Evolutionary conservation across 148 eudicot genomes (phyloP).

Genomic region (Persicaria tinctoria): DNA sequence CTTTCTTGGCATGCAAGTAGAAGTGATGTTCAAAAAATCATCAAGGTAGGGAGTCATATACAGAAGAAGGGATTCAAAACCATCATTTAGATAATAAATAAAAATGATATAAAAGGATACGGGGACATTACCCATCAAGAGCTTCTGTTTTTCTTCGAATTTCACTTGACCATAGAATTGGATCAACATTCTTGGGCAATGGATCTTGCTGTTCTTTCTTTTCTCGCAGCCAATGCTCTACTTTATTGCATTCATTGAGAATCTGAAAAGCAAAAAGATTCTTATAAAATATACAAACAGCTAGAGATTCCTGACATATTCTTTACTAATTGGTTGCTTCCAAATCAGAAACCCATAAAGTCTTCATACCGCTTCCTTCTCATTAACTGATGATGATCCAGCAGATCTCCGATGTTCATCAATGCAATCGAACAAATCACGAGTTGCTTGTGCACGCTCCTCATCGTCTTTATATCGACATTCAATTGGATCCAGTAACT

Average conservation of each 20-base stretch:
- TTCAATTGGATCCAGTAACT: conserved; percentile 85
- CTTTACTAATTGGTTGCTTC: neutral
- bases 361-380: conserved; percentile 51
- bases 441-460: conserved; percentile 49
- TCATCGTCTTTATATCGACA: conserved; percentile 67
- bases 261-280: conserved; percentile 27
- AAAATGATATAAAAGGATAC: neutral
- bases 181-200: conserved; percentile 54
- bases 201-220: conserved; percentile 49
- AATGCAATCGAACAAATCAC: conserved; percentile 34
- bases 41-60: neutral
- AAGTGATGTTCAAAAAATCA: neutral
- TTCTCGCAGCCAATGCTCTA: conserved; percentile 52
- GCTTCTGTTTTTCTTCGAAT: conserved; percentile 34
- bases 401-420: conserved; percentile 34
- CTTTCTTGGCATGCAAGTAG: neutral
- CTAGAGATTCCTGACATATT: neutral
- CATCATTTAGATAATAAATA: neutral
- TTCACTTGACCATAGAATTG: conserved; percentile 47
- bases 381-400: conserved; percentile 35
- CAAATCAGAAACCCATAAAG: neutral
- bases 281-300: neutral
- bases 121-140: conserved; percentile 36
- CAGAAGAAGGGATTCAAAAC: neutral
- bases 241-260: conserved; percentile 42